Evolutionary conservation across 73 alveolate genomes (phyloP).

Genomic region (Symbiodinium natans): DNA sequence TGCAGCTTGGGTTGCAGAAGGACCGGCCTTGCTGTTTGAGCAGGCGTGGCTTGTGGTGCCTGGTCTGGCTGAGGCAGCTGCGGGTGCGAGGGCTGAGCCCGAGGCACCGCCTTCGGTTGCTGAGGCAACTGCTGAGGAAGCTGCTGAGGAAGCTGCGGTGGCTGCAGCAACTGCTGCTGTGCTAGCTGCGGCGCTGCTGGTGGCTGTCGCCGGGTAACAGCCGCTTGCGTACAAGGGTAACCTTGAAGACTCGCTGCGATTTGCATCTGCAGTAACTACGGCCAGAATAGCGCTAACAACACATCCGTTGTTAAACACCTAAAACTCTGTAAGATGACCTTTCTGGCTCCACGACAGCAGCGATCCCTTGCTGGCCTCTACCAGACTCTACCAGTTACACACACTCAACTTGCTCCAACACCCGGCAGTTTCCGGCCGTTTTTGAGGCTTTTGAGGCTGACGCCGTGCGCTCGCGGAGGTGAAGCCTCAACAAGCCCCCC

Average conservation of each 20-base stretch:
- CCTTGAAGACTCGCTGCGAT: background rate
- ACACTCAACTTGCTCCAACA: no score
- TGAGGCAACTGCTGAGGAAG: no score
- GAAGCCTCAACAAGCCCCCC: background rate
- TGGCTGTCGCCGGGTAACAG: background rate
- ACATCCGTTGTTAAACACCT: no score
- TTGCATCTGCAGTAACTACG: background rate
- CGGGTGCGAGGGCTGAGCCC: no score
- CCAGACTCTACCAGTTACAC: no score
- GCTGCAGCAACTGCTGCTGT: background rate
- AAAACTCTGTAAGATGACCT: background rate
- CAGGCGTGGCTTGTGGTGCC: background rate
- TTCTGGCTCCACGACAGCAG: no score
- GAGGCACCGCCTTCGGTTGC: no score
- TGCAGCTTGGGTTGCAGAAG: background rate
- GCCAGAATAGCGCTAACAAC: no score
- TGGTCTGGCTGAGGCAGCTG: background rate
- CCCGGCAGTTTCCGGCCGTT: no score
- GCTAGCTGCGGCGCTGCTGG: background rate
- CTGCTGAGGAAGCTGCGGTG: no score
- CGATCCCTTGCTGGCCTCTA: no score
- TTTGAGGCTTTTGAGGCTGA: background rate
- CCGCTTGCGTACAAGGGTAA: background rate
- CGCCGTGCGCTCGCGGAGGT: background rate
- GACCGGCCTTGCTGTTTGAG: background rate